Conservation (phyloP, 2,329 filamentous ascomycete species). For the Helicocarpus griseus region DNA sequence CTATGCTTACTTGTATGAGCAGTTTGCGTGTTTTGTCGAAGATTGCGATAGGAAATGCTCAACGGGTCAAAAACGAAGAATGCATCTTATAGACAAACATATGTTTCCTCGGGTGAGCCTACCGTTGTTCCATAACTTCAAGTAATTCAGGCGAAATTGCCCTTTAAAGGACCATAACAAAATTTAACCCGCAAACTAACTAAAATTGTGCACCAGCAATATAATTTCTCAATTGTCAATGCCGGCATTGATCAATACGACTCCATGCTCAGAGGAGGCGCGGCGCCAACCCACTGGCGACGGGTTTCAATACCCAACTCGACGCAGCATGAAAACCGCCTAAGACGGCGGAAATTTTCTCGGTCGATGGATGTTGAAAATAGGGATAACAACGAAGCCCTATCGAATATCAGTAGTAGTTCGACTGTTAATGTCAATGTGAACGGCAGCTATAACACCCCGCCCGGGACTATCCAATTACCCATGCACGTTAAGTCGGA, state of each 20-base stretch:
- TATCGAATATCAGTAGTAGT: neutral
- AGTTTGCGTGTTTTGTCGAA: constrained; percentile 87
- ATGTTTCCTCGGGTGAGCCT: constrained; percentile 60
- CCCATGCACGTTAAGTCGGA: neutral
- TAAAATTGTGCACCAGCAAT: constrained; percentile 42
- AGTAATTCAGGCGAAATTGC: no score
- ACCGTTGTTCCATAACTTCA: no score
- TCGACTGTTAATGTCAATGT: neutral
- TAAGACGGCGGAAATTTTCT: constrained; percentile 24
- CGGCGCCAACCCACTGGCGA: constrained; percentile 19
- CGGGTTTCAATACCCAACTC: constrained; percentile 29
- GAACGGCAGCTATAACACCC: neutral
- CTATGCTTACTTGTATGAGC: constrained; percentile 1
- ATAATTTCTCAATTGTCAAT: constrained; percentile 79
- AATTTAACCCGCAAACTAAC: neutral
- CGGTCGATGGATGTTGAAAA: constrained; percentile 9
- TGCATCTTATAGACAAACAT: constrained; percentile 92
- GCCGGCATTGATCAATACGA: constrained; percentile 78
- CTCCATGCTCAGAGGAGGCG: constrained; percentile 60
- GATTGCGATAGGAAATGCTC: constrained; percentile 76
- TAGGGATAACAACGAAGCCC: neutral
- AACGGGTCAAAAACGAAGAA: constrained; percentile 70
- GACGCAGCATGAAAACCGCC: constrained; percentile 24
- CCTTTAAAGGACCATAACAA: neutral
- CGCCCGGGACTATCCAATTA: neutral